A percentile compares a stretch with the other conserved stretches of the same genome.
phyloP scores from a whole-genome alignment of 1,284 basidiomycete species.

The Boletus semigastroideus region DNA sequence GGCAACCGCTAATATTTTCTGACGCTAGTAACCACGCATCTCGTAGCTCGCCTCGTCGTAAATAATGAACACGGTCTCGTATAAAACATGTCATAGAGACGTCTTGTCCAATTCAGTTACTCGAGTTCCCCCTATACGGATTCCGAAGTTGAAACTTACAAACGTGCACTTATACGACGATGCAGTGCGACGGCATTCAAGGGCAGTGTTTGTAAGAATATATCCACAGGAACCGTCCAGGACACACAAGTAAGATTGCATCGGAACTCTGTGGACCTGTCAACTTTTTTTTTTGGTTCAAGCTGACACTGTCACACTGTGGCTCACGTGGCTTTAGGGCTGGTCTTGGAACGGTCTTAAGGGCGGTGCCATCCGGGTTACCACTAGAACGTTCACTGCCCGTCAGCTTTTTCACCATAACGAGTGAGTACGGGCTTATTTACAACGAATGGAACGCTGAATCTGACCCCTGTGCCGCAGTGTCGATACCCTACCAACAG shows the following conservation, averaged over 20 bases:
- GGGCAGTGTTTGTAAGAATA: slow-evolving; percentile 7
- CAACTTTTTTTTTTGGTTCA: slow-evolving; percentile 2
- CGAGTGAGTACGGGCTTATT: slow-evolving; percentile 22
- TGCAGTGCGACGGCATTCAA: slow-evolving; percentile 20
- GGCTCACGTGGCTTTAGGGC: slow-evolving; percentile 27
- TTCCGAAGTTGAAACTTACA: not conserved
- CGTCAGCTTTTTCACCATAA: not conserved
- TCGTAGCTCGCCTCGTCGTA: slow-evolving; percentile 7
- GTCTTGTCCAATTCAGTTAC: too few relatives aligned
- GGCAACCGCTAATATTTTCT: slow-evolving; percentile 4
- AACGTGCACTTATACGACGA: not conserved
- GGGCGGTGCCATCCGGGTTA: slow-evolving; percentile 1
- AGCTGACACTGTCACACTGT: too few relatives aligned
- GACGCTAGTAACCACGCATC: slow-evolving; percentile 2
- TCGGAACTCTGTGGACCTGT: slow-evolving; percentile 5
- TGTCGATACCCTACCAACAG: slow-evolving; percentile 69
- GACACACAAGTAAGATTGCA: slow-evolving; percentile 2
- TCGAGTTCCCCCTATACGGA: slow-evolving; percentile 1
- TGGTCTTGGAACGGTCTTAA: slow-evolving; percentile 12
- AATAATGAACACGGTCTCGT: not conserved
- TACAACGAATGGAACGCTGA: not conserved
- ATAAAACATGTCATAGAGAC: not conserved
- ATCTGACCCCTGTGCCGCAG: slow-evolving; percentile 33
- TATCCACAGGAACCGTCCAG: slow-evolving; percentile 25
- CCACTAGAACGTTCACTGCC: not conserved